Evolutionary conservation across 2,329 filamentous ascomycete genomes (phyloP).

Genomic region (Epichloe gansuensis): DNA sequence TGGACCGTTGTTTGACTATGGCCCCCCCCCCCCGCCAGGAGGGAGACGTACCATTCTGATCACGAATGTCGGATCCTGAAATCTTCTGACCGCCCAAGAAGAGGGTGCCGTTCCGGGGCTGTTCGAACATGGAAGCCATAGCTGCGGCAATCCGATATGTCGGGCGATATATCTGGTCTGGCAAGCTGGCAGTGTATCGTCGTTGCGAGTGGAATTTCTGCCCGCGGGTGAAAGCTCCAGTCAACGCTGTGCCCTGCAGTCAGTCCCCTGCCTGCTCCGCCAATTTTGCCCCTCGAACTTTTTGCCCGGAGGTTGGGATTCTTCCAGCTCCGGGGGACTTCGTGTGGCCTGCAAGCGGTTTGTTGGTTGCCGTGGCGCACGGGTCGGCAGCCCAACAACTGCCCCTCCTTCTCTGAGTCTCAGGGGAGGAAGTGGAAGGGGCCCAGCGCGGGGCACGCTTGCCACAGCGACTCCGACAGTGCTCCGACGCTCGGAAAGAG

Average conservation of each 20-base stretch:
- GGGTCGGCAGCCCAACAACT: neutral
- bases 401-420: slow-evolving; percentile 8
- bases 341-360: neutral
- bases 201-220: slow-evolving; percentile 3
- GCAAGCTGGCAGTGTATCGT: slow-evolving; percentile 4
- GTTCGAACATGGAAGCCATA: slow-evolving; percentile 95
- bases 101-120: slow-evolving; percentile 86
- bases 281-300: slow-evolving; percentile 15
- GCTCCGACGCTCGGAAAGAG: slow-evolving; percentile 3
- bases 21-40: slow-evolving; percentile 5
- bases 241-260: neutral
- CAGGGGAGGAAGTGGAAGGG: neutral
- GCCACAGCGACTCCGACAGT: neutral
- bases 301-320: slow-evolving; percentile 17
- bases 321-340: slow-evolving; percentile 13
- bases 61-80: slow-evolving; percentile 87
- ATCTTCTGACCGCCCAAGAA: slow-evolving; percentile 98
- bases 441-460: slow-evolving; percentile 9
- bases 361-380: neutral
- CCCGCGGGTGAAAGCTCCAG: slow-evolving; percentile 10
- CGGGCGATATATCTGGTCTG: slow-evolving; percentile 3
- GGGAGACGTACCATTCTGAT: slow-evolving; percentile 67
- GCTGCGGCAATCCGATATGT: slow-evolving; percentile 14
- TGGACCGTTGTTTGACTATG: neutral
- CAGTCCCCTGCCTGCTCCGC: neutral